A percentile compares a stretch with the other conserved stretches of the same genome.
Conservation (phyloP, 2,329 filamentous ascomycete genomes). For the Paecilomyces fulvus region DNA sequence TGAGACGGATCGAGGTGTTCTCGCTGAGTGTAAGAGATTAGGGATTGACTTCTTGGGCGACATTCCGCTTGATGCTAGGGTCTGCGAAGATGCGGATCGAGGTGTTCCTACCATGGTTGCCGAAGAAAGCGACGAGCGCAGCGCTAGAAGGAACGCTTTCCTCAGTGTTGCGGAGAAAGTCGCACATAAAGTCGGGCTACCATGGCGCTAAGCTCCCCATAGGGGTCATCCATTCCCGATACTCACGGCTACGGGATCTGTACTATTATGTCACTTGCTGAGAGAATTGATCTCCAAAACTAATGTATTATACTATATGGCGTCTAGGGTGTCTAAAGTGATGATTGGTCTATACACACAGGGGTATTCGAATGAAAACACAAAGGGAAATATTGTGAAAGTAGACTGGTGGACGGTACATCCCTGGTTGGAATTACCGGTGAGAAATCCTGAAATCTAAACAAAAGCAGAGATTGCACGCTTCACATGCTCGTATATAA, state of each 20-base stretch:
- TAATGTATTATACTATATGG: neutral
- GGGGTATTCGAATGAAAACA: neutral
- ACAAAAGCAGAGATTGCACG: neutral
- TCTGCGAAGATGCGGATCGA: slow-evolving; percentile 77
- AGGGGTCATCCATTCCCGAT: neutral
- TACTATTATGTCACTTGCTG: neutral
- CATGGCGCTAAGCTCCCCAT: slow-evolving; percentile 21
- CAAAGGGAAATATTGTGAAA: neutral
- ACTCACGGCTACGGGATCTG: neutral
- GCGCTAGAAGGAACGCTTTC: slow-evolving; percentile 64
- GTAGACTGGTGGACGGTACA: neutral
- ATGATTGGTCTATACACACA: neutral
- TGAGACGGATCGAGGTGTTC: slow-evolving; percentile 51
- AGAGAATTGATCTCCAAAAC: neutral
- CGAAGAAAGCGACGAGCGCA: slow-evolving; percentile 56
- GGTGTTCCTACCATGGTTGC: slow-evolving; percentile 87
- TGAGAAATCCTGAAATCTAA: neutral
- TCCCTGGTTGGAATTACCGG: too few species aligned
- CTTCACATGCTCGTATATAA: neutral
- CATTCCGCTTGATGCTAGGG: slow-evolving; percentile 75
- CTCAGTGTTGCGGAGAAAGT: slow-evolving; percentile 56
- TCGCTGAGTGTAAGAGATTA: slow-evolving; percentile 60
- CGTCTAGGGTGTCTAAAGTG: neutral
- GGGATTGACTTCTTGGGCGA: slow-evolving; percentile 76
- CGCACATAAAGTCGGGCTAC: slow-evolving; percentile 35